A percentile compares a stretch with the other conserved stretches of the same genome.
These are phyloP conservation scores for Trichosporon sp. DNA, from an alignment of 1,284 basidiomycete species.

Conservation along the genomic window DNA sequence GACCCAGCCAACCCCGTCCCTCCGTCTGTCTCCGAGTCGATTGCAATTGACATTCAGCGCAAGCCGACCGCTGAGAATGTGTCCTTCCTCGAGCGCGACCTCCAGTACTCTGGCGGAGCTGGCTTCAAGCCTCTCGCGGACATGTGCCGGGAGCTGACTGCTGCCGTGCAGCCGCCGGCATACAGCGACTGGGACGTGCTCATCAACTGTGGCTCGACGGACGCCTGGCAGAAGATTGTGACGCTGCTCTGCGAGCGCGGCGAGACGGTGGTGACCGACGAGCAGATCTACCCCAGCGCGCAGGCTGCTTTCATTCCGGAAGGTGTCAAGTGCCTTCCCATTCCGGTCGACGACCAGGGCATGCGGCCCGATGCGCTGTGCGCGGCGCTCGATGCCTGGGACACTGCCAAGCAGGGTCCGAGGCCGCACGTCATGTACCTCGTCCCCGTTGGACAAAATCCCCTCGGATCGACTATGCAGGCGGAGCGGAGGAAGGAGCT, in stretches of 20 bases:
- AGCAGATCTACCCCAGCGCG: conserved; percentile 45
- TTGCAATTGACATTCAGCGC: conserved; percentile 55
- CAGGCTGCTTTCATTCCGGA: conserved; percentile 30
- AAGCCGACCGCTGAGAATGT: conserved; percentile 22
- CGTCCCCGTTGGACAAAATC: conserved; percentile 55
- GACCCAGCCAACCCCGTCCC: conserved; percentile 52
- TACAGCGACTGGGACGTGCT: conserved; percentile 59
- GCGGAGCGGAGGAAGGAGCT: conserved; percentile 62
- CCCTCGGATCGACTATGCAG: conserved; percentile 66
- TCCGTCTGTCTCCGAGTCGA: conserved; percentile 43
- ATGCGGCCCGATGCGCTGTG: conserved; percentile 59
- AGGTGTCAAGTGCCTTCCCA: conserved; percentile 25
- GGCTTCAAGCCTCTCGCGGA: conserved; percentile 24
- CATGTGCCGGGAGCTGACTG: conserved; percentile 53
- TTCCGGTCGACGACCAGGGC: conserved; percentile 65
- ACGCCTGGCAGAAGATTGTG: conserved; percentile 52
- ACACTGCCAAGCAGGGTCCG: conserved; percentile 50
- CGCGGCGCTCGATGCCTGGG: conserved; percentile 60
- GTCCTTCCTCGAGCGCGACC: conserved; percentile 15
- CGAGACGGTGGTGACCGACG: conserved; percentile 60
- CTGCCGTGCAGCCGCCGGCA: conserved; percentile 58
- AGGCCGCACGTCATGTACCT: conserved; percentile 64
- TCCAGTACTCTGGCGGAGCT: conserved; percentile 59
- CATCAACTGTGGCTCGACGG: conserved; percentile 66
- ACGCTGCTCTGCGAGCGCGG: conserved; percentile 63